phyloP scores from a whole-genome alignment of 2,329 filamentous ascomycete species.

The Pyrenophora teres region DNA sequence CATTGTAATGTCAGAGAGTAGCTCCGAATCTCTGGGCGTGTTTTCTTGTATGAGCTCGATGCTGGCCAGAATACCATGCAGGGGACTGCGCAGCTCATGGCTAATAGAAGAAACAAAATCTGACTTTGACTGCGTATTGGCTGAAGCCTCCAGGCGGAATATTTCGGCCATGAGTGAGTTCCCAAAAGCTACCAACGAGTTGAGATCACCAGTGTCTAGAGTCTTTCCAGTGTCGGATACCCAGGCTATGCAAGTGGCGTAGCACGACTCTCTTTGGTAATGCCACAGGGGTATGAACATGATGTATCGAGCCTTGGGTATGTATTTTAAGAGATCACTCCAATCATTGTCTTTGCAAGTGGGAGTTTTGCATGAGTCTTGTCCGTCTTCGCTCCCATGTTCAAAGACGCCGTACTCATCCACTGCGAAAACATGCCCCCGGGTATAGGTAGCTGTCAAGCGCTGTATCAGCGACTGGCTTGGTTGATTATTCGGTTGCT shows the following conservation, averaged over 20 bases:
- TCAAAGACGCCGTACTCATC: constrained; percentile 13
- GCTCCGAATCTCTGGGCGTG: constrained; percentile 31
- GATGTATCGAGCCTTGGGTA: constrained; percentile 11
- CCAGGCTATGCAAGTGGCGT: constrained; percentile 25
- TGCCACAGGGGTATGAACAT: constrained; percentile 37
- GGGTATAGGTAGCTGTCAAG: constrained; percentile 11
- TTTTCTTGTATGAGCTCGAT: constrained; percentile 55
- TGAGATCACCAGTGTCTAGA: constrained; percentile 17
- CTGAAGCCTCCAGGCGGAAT: constrained; percentile 47
- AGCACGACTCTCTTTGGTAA: constrained; percentile 27
- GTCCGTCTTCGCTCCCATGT: background rate
- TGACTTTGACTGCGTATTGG: constrained; percentile 49
- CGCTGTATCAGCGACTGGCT: constrained; percentile 13
- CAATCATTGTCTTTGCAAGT: background rate
- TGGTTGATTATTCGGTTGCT: background rate
- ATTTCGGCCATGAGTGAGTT: constrained; percentile 50
- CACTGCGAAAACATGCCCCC: constrained; percentile 13
- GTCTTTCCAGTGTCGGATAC: constrained; percentile 18
- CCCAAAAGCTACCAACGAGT: constrained; percentile 14
- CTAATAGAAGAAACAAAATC: constrained; percentile 57
- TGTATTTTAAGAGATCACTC: constrained; percentile 7
- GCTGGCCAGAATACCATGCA: constrained; percentile 44
- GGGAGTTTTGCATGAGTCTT: background rate
- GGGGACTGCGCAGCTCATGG: constrained; percentile 58
- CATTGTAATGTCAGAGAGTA: constrained; percentile 52